These are phyloP conservation scores for Corylus heterophylla DNA, from an alignment of 306 rosid species.

Conservation along the genomic window DNA sequence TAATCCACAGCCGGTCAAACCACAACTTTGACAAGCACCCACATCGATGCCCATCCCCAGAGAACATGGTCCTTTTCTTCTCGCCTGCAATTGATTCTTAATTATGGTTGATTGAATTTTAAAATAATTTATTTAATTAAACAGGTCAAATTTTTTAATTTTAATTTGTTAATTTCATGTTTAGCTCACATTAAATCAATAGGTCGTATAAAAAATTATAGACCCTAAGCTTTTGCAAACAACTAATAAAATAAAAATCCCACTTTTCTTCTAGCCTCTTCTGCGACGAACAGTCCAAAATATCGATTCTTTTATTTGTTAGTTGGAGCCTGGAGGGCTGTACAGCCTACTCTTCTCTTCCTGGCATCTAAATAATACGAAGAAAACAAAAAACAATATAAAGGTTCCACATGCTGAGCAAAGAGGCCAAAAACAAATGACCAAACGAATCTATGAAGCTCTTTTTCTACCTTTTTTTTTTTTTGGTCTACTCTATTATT, in stretches of 20 bases:
- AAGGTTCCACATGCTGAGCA: neutral
- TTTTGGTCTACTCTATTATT: neutral
- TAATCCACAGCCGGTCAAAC: neutral
- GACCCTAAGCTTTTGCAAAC: no score
- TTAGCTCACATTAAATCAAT: no score
- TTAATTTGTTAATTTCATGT: no score
- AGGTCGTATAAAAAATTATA: no score
- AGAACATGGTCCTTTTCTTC: neutral
- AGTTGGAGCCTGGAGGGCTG: neutral
- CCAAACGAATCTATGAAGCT: conserved; percentile 2
- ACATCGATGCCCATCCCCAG: neutral
- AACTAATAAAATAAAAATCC: no score
- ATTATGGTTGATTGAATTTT: no score
- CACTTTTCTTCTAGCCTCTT: no score
- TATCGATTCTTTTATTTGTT: neutral
- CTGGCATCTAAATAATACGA: neutral
- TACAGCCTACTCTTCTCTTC: neutral
- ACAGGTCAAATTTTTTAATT: no score
- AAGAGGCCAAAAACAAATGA: conserved; percentile 6
- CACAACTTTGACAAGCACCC: neutral
- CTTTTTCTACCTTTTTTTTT: neutral
- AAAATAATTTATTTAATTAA: neutral
- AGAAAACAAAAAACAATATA: neutral
- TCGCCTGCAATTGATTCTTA: neutral
- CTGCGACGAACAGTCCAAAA: neutral